Evolutionary conservation across 1,139 yeast species (phyloP), one percentile per base, ranked within the genome.

Genomic region (Torulaspora globosa): DNA sequence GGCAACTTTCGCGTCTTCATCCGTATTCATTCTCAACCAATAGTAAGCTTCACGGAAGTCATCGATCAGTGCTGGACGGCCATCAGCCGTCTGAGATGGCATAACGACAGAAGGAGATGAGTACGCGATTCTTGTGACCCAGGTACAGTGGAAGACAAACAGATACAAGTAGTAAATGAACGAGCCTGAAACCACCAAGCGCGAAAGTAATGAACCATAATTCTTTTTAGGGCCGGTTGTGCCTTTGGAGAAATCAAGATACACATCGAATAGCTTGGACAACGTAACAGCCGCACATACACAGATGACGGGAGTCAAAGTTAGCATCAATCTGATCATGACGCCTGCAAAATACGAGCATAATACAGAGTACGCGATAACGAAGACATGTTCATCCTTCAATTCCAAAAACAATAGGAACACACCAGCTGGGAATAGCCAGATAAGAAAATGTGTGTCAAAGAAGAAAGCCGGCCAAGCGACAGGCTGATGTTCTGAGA

Each of bases 381-480:
- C 81, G 67, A 92, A 94, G 30, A 94, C 88, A 58, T 92, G 96
- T 70, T 90, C 97, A 63, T 92, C 88, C 47, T 82, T 78, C 63
- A 94, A 75, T 52, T 92, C 97, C 68, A 86, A 86, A 78, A 94
- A 84, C 57, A 92, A 78, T 58, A 92, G 70, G 70, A 86, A 92
- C 47, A 94, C 84, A 55, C 98, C 99, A 2, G 92, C 97, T 42
- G 99, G 99, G 87, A 94, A 92, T 57, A 94, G 75, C 98, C 98
- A 94, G 59, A 92, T 86, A 69, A 94, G 75, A 75, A 92, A 79
- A 60, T 82, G 86, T 42, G 94, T 83, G 67, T 94, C 99, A 67
- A 92, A 88, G 76, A 88, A 92, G 70, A 92, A 94, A 9, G 97
- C 82, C 11, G 98, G 96, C 99, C 99, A 94, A 10, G 98, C 96